A percentile compares a stretch with the other conserved stretches of the same genome.
Evolutionary conservation across 106 monocot species (phyloP).

Genomic region (Dendrobium catenatum): DNA sequence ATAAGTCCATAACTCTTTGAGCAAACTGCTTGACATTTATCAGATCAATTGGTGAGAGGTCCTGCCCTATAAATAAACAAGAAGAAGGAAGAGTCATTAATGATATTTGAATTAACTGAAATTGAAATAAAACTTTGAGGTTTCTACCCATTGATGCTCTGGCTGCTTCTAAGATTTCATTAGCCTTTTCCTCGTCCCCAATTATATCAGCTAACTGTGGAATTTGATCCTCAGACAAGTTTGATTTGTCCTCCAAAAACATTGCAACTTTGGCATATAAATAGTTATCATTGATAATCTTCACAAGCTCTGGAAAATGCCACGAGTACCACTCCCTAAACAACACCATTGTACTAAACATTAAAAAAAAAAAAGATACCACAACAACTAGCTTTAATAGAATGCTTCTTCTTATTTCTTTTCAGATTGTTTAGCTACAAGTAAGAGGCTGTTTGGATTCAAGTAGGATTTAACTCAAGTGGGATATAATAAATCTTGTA

Average conservation of each 20-base stretch:
- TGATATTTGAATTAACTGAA: not conserved
- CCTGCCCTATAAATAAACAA: constrained; percentile 56
- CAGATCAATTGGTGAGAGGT: constrained; percentile 76
- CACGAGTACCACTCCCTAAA: constrained; percentile 90
- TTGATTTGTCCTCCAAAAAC: constrained; percentile 68
- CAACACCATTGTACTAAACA: not conserved
- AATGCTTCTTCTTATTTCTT: too few species aligned
- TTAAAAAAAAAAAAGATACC: not conserved
- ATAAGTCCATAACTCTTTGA: constrained; percentile 64
- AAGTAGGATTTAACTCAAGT: too few species aligned
- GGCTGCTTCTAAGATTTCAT: constrained; percentile 91
- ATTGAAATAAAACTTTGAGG: not conserved
- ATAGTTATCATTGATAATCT: constrained; percentile 90
- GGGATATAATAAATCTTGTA: too few species aligned
- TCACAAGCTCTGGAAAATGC: constrained; percentile 89
- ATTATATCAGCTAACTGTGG: constrained; percentile 65
- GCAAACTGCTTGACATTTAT: constrained; percentile 86
- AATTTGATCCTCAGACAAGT: constrained; percentile 59
- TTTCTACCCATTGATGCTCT: constrained; percentile 92
- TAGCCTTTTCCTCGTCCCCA: constrained; percentile 90
- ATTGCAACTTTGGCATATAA: constrained; percentile 79
- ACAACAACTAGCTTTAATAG: not conserved
- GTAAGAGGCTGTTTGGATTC: too few species aligned
- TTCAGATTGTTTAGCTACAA: too few species aligned
- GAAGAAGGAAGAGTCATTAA: not conserved